Conservation (phyloP, 2,329 filamentous ascomycete species). For the Alternaria consortialis region DNA sequence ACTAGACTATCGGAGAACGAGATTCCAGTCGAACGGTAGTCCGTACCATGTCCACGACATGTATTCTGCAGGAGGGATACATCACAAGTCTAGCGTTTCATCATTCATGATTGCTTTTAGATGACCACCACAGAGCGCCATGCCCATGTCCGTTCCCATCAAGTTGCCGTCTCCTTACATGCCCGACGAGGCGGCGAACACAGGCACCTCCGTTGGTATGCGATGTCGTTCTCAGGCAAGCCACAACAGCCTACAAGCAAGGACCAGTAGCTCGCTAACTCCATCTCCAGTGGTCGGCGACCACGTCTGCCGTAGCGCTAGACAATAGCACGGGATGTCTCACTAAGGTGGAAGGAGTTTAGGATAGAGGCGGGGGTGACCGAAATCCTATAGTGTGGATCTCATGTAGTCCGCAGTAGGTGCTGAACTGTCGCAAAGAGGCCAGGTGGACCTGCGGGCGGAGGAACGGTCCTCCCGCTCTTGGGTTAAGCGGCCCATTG, state of each 20-base stretch:
- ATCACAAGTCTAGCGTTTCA: not conserved
- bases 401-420: not conserved
- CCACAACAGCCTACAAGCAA: conserved; percentile 3
- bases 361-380: conserved; percentile 4
- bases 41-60: not conserved
- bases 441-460: conserved; percentile 8
- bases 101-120: not conserved
- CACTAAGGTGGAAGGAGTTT: not conserved
- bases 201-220: not conserved
- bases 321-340: not conserved
- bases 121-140: not conserved
- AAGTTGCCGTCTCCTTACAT: not conserved
- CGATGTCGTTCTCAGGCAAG: conserved; percentile 3
- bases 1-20: not conserved
- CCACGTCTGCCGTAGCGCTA: not conserved
- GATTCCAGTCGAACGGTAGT: conserved; percentile 6
- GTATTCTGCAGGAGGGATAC: not conserved
- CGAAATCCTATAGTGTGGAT: not conserved
- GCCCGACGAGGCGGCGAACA: not conserved
- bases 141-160: not conserved
- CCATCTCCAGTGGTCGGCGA: conserved; percentile 5
- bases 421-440: not conserved
- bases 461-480: conserved; percentile 16
- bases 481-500: conserved; percentile 6
- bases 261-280: not conserved